phyloP scores from a whole-genome alignment of 805 yeast species.

The Kuraishia molischiana region DNA sequence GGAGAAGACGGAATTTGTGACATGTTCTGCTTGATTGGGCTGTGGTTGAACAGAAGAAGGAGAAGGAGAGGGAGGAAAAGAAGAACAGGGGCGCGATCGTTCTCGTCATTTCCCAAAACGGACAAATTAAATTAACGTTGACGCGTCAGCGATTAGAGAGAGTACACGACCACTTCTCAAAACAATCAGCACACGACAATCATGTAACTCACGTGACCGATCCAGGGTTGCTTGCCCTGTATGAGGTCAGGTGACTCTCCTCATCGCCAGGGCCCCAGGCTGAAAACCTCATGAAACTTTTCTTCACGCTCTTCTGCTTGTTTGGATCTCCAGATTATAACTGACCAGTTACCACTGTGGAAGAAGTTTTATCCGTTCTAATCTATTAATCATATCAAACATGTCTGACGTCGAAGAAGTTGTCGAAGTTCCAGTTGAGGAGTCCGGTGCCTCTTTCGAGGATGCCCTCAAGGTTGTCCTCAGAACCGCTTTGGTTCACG shows the following conservation, averaged over 20 bases:
- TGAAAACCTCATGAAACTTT: background rate
- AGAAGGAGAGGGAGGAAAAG: background rate
- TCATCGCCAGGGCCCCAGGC: background rate
- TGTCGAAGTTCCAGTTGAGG: slow-evolving; percentile 67
- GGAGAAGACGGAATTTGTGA: background rate
- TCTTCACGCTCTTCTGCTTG: no score
- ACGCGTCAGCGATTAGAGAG: background rate
- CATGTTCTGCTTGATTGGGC: background rate
- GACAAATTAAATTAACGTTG: background rate
- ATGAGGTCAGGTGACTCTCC: no score
- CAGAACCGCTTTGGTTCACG: slow-evolving; percentile 96
- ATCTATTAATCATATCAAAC: slow-evolving; percentile 6
- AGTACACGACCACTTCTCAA: no score
- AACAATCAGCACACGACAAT: no score
- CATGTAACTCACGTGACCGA: background rate
- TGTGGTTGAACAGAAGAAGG: background rate
- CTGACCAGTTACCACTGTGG: slow-evolving; percentile 31
- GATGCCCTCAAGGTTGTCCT: slow-evolving; percentile 97
- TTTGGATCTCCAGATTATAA: slow-evolving; percentile 8
- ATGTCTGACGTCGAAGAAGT: slow-evolving; percentile 96
- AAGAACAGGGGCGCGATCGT: no score
- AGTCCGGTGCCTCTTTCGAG: slow-evolving; percentile 89
- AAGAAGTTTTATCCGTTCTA: slow-evolving; percentile 21
- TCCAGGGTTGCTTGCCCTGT: no score
- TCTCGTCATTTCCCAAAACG: slow-evolving; percentile 1